Conservation (phyloP, 208 protist species). For the Acanthamoeba quina region DNA sequence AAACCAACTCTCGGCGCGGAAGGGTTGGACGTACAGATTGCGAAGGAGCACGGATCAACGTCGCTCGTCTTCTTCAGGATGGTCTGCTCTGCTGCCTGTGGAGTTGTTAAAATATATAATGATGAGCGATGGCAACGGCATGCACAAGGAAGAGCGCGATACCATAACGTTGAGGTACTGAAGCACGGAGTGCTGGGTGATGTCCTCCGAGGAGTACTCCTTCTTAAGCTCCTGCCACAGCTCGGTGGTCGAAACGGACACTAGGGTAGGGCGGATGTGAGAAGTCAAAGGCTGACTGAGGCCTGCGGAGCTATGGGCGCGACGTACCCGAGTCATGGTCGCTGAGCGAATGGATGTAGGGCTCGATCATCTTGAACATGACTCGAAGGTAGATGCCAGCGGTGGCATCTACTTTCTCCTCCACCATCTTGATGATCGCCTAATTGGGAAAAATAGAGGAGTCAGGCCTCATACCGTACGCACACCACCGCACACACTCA, state of each 20-base stretch:
- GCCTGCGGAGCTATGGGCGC: neutral
- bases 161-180: conserved; percentile 63
- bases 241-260: neutral
- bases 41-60: neutral
- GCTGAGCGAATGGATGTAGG: conserved; percentile 11
- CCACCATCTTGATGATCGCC: conserved; percentile 26
- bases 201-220: conserved; percentile 29
- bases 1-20: neutral
- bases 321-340: neutral
- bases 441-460: neutral
- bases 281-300: neutral
- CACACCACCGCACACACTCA: neutral
- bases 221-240: conserved; percentile 17
- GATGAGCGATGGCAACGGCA: neutral
- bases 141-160: neutral
- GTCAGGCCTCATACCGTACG: neutral
- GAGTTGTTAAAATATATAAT: neutral
- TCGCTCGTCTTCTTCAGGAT: conserved; percentile 53
- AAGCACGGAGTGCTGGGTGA: conserved; percentile 1
- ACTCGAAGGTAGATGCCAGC: neutral
- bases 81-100: neutral
- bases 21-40: neutral
- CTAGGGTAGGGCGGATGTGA: neutral
- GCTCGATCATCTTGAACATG: conserved; percentile 60
- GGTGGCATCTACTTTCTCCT: conserved; percentile 51